These are phyloP conservation scores for Phyllosticta citribraziliensis DNA, from an alignment of 2,329 filamentous ascomycete genomes.

Conservation along the genomic window DNA sequence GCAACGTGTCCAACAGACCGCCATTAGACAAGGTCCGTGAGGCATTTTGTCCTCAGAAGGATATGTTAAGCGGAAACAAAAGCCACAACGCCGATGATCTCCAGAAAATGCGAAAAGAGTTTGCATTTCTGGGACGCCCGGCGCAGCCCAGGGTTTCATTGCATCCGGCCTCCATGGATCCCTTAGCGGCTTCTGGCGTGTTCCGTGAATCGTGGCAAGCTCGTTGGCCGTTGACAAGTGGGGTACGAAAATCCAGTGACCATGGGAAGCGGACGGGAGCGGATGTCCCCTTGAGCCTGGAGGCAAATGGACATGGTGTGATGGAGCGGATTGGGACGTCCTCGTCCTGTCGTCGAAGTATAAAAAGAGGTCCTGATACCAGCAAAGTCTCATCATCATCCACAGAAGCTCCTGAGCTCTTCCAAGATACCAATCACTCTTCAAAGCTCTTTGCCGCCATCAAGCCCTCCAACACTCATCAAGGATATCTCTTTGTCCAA, in stretches of 20 bases:
- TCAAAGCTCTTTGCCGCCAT: conserved; percentile 6
- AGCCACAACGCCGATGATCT: conserved; percentile 35
- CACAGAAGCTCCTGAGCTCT: conserved; percentile 6
- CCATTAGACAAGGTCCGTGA: conserved; percentile 27
- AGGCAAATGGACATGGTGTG: conserved; percentile 21
- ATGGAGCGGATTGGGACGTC: conserved; percentile 17
- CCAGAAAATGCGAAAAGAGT: conserved; percentile 32
- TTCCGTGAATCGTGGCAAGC: conserved; percentile 34
- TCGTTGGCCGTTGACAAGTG: conserved; percentile 34
- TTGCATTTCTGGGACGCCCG: conserved; percentile 33
- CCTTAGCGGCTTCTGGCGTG: conserved; percentile 34
- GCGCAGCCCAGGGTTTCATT: conserved; percentile 35
- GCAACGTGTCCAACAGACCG: conserved; percentile 22
- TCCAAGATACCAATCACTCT: conserved; percentile 3
- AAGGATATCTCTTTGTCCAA: neutral
- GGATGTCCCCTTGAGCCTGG: conserved; percentile 23
- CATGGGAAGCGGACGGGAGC: conserved; percentile 28
- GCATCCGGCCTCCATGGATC: conserved; percentile 31
- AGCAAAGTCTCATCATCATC: conserved; percentile 9
- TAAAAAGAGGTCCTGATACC: conserved; percentile 28
- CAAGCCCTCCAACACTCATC: conserved; percentile 2
- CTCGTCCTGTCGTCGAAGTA: conserved; percentile 21
- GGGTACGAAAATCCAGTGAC: conserved; percentile 31
- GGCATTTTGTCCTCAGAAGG: conserved; percentile 29
- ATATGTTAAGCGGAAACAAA: conserved; percentile 34